Percentiles rank a stretch among this genome's conserved stretches.
Conservation (phyloP, 257 asterid genomes). For the Solanum pennellii region DNA sequence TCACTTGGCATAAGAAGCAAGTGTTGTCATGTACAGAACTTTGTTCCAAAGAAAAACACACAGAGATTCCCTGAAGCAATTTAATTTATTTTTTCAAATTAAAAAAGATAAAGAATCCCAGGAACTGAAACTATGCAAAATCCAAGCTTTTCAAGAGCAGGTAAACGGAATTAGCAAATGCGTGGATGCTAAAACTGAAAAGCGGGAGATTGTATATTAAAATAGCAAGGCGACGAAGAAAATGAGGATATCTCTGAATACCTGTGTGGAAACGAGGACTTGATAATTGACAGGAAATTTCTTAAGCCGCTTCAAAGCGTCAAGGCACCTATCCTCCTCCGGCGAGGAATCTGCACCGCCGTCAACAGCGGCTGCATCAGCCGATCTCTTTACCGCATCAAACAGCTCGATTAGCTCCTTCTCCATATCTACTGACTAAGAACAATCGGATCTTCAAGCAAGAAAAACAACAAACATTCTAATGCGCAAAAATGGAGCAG, state of each 20-base stretch:
- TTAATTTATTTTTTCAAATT: background rate
- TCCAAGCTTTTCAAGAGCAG: background rate
- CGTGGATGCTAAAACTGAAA: background rate
- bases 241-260: conserved; percentile 3
- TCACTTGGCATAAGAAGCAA: background rate
- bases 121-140: background rate
- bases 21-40: background rate
- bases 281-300: conserved; percentile 76
- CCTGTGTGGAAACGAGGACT: conserved; percentile 88
- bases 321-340: conserved; percentile 28
- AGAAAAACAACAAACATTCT: background rate
- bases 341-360: conserved; percentile 34
- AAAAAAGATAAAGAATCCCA: background rate
- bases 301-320: conserved; percentile 58
- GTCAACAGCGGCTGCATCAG: conserved; percentile 34
- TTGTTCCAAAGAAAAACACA: background rate
- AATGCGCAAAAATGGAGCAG: background rate
- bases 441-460: background rate
- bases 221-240: background rate
- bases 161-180: background rate
- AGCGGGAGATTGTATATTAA: background rate
- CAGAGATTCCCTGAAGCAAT: background rate
- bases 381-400: conserved; percentile 74
- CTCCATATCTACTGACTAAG: conserved; percentile 40
- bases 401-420: conserved; percentile 71